phyloP scores from a whole-genome alignment of 345 rosid genomes.

The Brassica carinata region DNA sequence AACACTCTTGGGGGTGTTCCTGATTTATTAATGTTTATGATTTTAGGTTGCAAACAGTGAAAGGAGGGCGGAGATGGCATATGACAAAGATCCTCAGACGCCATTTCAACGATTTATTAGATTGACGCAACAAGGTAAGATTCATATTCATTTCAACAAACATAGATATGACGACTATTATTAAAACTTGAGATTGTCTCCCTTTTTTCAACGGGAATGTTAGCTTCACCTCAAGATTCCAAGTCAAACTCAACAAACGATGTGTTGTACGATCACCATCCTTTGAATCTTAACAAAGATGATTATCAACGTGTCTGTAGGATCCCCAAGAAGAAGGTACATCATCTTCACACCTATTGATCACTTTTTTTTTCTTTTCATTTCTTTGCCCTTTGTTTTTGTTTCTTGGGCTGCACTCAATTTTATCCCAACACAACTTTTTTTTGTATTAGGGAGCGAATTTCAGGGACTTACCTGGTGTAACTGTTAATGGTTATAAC shows the following conservation, averaged over 20 bases:
- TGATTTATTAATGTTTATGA: background rate
- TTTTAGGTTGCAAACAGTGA: conserved; percentile 34
- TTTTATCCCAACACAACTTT: background rate
- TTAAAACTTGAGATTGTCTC: conserved; percentile 34
- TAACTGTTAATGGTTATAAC: conserved; percentile 46
- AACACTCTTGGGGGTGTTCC: background rate
- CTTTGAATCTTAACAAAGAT: conserved; percentile 26
- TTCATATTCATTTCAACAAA: background rate
- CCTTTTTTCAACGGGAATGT: background rate
- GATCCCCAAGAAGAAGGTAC: conserved; percentile 39
- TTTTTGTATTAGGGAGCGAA: conserved; percentile 52
- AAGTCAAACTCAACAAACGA: conserved; percentile 8
- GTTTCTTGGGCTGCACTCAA: background rate
- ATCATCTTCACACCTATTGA: background rate
- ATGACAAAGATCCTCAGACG: conserved; percentile 24
- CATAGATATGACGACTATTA: background rate
- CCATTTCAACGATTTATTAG: conserved; percentile 33
- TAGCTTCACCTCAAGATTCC: background rate
- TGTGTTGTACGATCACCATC: conserved; percentile 30
- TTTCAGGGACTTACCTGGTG: conserved; percentile 71
- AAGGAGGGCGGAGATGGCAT: conserved; percentile 15
- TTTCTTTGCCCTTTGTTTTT: background rate
- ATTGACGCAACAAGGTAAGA: conserved; percentile 35
- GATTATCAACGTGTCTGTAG: conserved; percentile 30
- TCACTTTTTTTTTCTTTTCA: background rate